Evolutionary conservation across 2,329 filamentous ascomycete species (phyloP).

Genomic region (Nemania abortiva): DNA sequence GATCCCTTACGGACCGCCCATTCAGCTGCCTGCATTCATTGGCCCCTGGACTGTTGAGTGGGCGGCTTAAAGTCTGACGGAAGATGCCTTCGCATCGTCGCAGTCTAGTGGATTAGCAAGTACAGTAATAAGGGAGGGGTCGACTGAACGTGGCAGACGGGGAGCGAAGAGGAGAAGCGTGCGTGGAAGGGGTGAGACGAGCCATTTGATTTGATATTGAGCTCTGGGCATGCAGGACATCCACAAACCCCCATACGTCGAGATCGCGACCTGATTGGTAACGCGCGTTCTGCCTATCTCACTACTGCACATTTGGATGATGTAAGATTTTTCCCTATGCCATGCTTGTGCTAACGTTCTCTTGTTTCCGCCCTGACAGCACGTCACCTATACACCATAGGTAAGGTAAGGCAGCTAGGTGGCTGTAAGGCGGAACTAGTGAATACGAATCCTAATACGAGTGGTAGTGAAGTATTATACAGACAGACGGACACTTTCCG

Average conservation of each 20-base stretch:
- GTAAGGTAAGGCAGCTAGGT: neutral
- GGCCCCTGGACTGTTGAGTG: neutral
- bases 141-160: constrained; percentile 28
- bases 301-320: constrained; percentile 1
- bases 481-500: neutral
- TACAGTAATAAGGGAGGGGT: constrained; percentile 12
- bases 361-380: neutral
- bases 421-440: neutral
- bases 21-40: constrained; percentile 2
- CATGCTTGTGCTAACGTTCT: neutral
- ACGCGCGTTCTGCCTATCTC: constrained; percentile 22
- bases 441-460: neutral
- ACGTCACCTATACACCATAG: neutral
- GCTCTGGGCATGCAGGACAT: constrained; percentile 26
- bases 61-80: neutral
- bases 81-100: neutral
- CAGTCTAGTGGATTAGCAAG: too few species aligned
- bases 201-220: constrained; percentile 24
- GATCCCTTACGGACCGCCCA: neutral
- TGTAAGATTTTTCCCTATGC: constrained; percentile 16
- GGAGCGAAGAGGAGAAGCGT: constrained; percentile 21
- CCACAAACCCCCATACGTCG: constrained; percentile 3
- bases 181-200: constrained; percentile 10
- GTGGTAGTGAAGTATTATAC: neutral
- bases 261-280: constrained; percentile 27